Percentiles rank a stretch among this genome's conserved stretches.
phyloP scores from a whole-genome alignment of 176 grass and related monocot genomes.

The Raddia guianensis region DNA sequence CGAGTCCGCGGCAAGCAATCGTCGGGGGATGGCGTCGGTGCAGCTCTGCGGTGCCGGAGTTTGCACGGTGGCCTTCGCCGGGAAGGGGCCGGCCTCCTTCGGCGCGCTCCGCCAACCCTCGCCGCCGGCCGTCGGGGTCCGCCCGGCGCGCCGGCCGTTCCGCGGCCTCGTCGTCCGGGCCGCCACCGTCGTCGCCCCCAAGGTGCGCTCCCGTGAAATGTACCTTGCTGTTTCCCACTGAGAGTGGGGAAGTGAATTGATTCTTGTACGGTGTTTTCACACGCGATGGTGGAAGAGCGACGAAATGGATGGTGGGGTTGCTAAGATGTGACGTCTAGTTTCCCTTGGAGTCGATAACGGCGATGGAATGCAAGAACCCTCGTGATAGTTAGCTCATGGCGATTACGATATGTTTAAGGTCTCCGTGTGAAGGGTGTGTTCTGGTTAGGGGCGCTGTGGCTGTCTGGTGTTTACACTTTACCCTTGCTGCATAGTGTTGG shows the following conservation, averaged over 20 bases:
- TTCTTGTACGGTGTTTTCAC: background rate
- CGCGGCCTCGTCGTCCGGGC: slow-evolving; percentile 56
- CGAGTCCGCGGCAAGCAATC: background rate
- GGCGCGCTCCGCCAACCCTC: background rate
- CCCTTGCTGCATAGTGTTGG: background rate
- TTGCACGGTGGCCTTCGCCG: too few species aligned
- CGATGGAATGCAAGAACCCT: background rate
- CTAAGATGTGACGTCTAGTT: background rate
- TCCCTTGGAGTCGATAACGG: background rate
- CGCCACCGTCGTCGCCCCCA: slow-evolving; percentile 65
- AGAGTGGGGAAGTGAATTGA: background rate
- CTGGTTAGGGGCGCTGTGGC: too few species aligned
- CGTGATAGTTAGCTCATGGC: background rate
- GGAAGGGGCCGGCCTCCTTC: slow-evolving; percentile 12
- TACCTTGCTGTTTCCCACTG: background rate
- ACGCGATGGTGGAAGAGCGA: background rate
- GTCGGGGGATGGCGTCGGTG: slow-evolving; percentile 48
- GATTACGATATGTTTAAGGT: background rate
- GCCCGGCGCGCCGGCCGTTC: too few species aligned
- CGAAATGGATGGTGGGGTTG: background rate
- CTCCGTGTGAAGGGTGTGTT: background rate
- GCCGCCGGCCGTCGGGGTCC: too few species aligned
- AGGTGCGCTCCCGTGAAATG: slow-evolving; percentile 50
- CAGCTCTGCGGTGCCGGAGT: slow-evolving; percentile 35
- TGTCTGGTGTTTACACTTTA: too few species aligned